phyloP scores from a whole-genome alignment of 345 rosid species.

The thale cress (Arabidopsis thaliana) region TAIR10.1 NC_003074.8:18256501-18257000 shows the following conservation, averaged over 20 bases:
- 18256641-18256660: constrained; percentile 78
- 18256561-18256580: constrained; percentile 80
- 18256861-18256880: constrained; percentile 82
- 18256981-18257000: constrained; percentile 57
- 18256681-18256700: constrained; percentile 77
- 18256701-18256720: constrained; percentile 81
- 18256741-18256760: constrained; percentile 82
- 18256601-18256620: constrained; percentile 81
- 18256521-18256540: constrained; percentile 74
- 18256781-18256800: constrained; percentile 65
- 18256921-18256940: constrained; percentile 82
- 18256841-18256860: constrained; percentile 66
- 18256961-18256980: constrained; percentile 74
- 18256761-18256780: constrained; percentile 71
- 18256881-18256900: constrained; percentile 68
- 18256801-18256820: constrained; percentile 78
- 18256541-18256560: constrained; percentile 78
- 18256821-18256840: constrained; percentile 57
- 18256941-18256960: constrained; percentile 79
- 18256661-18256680: constrained; percentile 71
- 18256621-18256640: constrained; percentile 76
- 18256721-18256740: constrained; percentile 73
- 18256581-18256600: constrained; percentile 77
- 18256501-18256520: constrained; percentile 83
- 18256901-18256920: constrained; percentile 79